These are phyloP conservation scores for Didymella segeticola DNA, from an alignment of 2,329 filamentous ascomycete genomes.

Conservation along the genomic window DNA sequence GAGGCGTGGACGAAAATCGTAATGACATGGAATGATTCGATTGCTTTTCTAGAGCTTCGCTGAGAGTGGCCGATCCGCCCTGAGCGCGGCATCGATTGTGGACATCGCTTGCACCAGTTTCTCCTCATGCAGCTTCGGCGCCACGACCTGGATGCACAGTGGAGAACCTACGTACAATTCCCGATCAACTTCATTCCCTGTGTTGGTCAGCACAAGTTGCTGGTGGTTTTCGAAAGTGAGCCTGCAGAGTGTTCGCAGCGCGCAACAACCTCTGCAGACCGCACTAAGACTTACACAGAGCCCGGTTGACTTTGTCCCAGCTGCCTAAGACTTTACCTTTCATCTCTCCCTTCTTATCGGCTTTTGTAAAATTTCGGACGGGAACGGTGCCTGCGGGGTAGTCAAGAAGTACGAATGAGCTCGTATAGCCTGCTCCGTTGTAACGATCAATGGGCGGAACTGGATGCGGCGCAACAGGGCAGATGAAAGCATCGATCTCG, in stretches of 20 bases:
- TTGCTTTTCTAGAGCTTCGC: constrained; percentile 26
- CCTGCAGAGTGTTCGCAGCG: too few relatives aligned
- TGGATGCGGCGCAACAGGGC: constrained; percentile 69
- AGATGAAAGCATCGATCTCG: constrained; percentile 67
- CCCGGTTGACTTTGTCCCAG: constrained; percentile 67
- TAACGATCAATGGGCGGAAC: constrained; percentile 68
- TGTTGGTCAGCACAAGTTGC: constrained; percentile 3
- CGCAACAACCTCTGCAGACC: too few relatives aligned
- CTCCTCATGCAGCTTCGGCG: constrained; percentile 62
- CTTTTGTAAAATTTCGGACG: constrained; percentile 56
- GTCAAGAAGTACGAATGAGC: constrained; percentile 67
- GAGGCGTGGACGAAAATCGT: neutral
- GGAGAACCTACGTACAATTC: constrained; percentile 61
- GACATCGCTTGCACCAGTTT: constrained; percentile 61
- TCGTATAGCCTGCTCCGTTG: constrained; percentile 68
- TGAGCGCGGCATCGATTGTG: constrained; percentile 58
- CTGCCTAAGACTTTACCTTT: constrained; percentile 53
- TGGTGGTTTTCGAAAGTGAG: neutral
- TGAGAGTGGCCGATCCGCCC: constrained; percentile 8
- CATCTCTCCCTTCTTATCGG: constrained; percentile 60
- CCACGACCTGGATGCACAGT: constrained; percentile 64
- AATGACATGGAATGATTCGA: neutral
- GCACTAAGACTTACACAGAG: constrained; percentile 63
- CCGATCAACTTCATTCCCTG: constrained; percentile 58
- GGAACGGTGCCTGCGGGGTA: constrained; percentile 66